Base-by-base conservation (phyloP, 2,329 filamentous ascomycete species). In the Penicillium sp. region DNA sequence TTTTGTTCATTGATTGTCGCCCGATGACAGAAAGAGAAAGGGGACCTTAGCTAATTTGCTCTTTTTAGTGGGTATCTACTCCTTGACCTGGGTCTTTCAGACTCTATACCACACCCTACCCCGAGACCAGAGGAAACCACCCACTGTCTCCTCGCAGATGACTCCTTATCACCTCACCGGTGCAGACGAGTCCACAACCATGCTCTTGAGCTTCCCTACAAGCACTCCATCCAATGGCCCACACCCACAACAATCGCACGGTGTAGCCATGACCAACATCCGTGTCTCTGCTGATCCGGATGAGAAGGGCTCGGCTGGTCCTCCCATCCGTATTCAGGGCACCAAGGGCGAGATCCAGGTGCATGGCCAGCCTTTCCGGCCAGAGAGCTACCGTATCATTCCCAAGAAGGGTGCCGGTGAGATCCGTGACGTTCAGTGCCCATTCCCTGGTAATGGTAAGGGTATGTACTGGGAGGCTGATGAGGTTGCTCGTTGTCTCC, bases 381-480 rank as follows among this genome's bases (percentile, higher is more conserved):
- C 91, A 2, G 78, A 80, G 22, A 78, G 81, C 63, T 90, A 87
- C 72, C 82, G 79, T 52, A 74, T 92, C 50, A 81, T 92, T 63
- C 81, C 78, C 61, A 80, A 79, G 47, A 72, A 74, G 54, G 71
- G 71, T 29, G 78, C 78, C 48, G 74, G 78, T 40, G 80, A 84
- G 64, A 62, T 73, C 6, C 64, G 66, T 46, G 70, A 77, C 39
- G 69, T 75, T 63, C 71, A 74, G 43, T 68, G 64, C 51, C 65
- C 69, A 13, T 76, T 82, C 56, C 83, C 85, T 29, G 82, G 79
- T 14, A 75, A 79, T 64, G 90, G 90, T 11, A 87, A 90, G 61
- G 91, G 90, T 48, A 94, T 95, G 89, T 94, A 90, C 76, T 93
- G 88, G 88, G 89, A 92, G 72, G 90, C 90, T 1, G 89, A 92